These are phyloP conservation scores for Ophiostoma ulmi DNA, from an alignment of 2,329 filamentous ascomycete species.

Conservation along the genomic window DNA sequence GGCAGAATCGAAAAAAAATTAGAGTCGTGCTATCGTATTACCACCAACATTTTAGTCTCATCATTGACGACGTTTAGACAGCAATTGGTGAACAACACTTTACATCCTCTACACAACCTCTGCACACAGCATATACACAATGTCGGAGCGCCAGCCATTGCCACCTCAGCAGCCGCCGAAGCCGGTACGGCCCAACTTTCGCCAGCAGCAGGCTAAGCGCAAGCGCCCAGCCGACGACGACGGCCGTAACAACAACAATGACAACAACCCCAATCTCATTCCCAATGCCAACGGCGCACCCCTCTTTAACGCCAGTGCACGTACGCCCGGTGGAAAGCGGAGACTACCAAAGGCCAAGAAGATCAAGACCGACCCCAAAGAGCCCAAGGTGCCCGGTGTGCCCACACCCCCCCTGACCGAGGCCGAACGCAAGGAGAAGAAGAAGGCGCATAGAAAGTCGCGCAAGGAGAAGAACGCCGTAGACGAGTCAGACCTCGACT, in stretches of 20 bases:
- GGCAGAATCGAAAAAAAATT: conserved; percentile 21
- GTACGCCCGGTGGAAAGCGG: conserved; percentile 3
- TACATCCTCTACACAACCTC: too few relatives aligned
- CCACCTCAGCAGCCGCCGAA: conserved; percentile 19
- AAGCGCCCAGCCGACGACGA: conserved; percentile 20
- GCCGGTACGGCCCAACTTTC: conserved; percentile 18
- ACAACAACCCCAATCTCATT: conserved; percentile 7
- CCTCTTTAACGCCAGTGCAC: conserved; percentile 3
- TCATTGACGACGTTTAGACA: not conserved
- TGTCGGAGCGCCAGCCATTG: conserved; percentile 21
- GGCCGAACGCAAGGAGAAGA: conserved; percentile 22
- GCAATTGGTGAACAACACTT: not conserved
- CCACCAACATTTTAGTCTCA: not conserved
- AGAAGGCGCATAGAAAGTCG: conserved; percentile 20
- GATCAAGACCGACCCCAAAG: conserved; percentile 25
- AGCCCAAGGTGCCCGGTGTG: not conserved
- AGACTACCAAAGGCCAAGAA: conserved; percentile 20
- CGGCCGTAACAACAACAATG: not conserved
- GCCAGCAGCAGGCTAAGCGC: conserved; percentile 21
- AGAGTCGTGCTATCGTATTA: not conserved
- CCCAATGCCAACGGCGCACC: conserved; percentile 18
- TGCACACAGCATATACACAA: not conserved
- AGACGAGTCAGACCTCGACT: conserved; percentile 56
- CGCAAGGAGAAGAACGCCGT: conserved; percentile 27
- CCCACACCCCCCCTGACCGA: conserved; percentile 17